phyloP scores from a whole-genome alignment of 2,329 filamentous ascomycete species.

The Fusarium citri region DNA sequence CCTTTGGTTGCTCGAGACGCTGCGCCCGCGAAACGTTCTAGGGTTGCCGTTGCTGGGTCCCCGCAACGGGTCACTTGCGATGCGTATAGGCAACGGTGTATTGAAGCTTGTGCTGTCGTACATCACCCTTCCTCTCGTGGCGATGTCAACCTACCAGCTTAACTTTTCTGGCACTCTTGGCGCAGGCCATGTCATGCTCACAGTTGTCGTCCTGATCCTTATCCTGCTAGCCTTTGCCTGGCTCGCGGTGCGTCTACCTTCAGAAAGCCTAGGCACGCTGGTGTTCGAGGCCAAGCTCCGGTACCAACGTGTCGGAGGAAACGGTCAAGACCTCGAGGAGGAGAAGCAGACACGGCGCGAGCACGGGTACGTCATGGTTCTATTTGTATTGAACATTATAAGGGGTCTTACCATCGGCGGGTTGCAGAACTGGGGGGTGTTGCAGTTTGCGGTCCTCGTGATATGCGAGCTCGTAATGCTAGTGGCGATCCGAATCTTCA shows the following conservation, averaged over 20 bases:
- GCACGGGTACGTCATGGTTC: neutral
- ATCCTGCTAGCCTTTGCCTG: neutral
- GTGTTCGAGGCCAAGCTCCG: neutral
- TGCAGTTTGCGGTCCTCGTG: neutral
- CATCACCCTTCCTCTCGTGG: neutral
- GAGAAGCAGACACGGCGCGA: neutral
- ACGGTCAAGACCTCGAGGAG: neutral
- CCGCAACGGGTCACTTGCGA: rapidly evolving
- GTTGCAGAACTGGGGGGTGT: neutral
- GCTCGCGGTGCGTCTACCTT: neutral
- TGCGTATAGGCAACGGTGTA: neutral
- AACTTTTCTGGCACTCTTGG: neutral
- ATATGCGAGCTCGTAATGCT: neutral
- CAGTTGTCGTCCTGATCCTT: neutral
- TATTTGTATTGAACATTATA: neutral
- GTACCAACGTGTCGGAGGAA: neutral
- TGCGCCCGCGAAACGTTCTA: neutral
- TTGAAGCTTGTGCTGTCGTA: neutral
- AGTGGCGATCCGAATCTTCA: neutral
- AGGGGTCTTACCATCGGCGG: neutral
- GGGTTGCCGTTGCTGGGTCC: neutral
- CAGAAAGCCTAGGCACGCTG: neutral
- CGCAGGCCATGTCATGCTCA: neutral
- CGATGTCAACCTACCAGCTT: neutral
- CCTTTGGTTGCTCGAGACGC: neutral